Conservation (phyloP, 2,329 filamentous ascomycete species). For the Botryotinia narcissicola region DNA sequence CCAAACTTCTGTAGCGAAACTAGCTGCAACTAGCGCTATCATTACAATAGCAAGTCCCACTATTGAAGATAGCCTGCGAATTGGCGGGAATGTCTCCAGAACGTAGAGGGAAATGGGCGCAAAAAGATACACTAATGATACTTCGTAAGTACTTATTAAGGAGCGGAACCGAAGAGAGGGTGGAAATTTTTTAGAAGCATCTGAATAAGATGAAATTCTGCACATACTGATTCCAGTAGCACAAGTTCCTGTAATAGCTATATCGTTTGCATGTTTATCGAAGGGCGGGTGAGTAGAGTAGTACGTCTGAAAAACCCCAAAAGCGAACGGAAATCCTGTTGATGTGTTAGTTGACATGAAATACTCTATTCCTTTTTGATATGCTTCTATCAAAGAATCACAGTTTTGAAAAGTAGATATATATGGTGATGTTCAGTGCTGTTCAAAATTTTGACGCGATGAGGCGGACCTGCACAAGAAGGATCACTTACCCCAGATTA, state of each 20-base stretch:
- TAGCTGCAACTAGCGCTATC: constrained; percentile 41
- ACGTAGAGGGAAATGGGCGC: constrained; percentile 30
- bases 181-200: neutral
- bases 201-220: neutral
- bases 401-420: neutral
- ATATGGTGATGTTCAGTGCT: neutral
- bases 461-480: neutral
- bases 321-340: constrained; percentile 41
- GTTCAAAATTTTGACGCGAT: neutral
- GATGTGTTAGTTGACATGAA: neutral
- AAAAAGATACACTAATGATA: constrained; percentile 28
- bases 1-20: constrained; percentile 44
- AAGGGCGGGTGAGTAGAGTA: constrained; percentile 43
- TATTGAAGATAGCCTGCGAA: constrained; percentile 33
- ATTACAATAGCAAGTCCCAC: constrained; percentile 42
- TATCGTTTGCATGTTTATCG: constrained; percentile 38
- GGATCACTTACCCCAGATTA: constrained; percentile 49
- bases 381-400: neutral
- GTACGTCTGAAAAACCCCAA: constrained; percentile 46
- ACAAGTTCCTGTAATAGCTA: constrained; percentile 46
- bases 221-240: constrained; percentile 28
- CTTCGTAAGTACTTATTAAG: neutral
- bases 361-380: neutral
- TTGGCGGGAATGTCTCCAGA: constrained; percentile 36
- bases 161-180: neutral